Evolutionary conservation across 192 early-diverging fungal species (phyloP), one percentile per base, ranked within the genome.

Genomic region (Coemansia sp.): DNA sequence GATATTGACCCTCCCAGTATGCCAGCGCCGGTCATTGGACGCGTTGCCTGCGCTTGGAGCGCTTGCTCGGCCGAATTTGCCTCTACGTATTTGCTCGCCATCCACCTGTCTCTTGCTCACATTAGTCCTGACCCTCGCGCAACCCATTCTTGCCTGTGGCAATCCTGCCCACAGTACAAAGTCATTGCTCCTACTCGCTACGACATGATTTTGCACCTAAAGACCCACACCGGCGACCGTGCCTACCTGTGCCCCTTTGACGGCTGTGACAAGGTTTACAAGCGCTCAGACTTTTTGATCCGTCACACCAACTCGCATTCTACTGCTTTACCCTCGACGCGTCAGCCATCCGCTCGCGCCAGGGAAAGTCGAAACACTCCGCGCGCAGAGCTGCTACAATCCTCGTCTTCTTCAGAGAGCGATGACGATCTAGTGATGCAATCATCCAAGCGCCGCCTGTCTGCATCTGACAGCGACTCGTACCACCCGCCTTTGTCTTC

Each of bases 191-290:
- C 82, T 64, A 87, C 85, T 63, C 86, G 86, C 23, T 78, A 86
- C 66, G 84, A 87, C 44, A 85, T 90, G 64, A 78, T 85, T 31
- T 84, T 80, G 12, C 90, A 92, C 70, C 72, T 87, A 55, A 74
- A 80, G 11, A 85, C 78, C 0, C 89, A 92, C 65, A 92, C 88
- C 29, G 90, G 90, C 8, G 87, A 90, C 63, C 85, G 86, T 62
- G 87, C 90, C 0, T 90, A 88, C 70, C 65, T 84, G 36, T 92
- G 90, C 66, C 72, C 68, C 21, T 82, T 85, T 1, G 82, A 84
- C 29, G 88, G 83, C 32, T 92, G 90, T 45, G 85, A 82, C 41
- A 90, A 90, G 59, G 80, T 80, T 45, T 92, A 90, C 71, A 87
- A 87, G 53, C 85, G 89, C 55, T 85, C 87, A 2, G 91, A 90